Base-by-base conservation (phyloP, 768 basidiomycete genomes). In the Leccinum ochraceum region DNA sequence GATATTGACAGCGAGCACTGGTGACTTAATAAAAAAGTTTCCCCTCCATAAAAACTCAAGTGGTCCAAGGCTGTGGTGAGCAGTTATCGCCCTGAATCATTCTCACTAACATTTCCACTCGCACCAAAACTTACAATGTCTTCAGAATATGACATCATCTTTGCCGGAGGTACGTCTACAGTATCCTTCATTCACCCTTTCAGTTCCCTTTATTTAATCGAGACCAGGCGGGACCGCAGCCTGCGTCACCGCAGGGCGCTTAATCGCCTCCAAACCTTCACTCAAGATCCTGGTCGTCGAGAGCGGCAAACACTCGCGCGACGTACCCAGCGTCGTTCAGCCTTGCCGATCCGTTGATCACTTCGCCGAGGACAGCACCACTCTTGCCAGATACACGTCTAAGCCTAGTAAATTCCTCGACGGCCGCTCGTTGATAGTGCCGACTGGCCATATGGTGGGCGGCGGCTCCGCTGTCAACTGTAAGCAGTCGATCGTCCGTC, bases 391-490 rank as follows among this genome's bases (percentile, higher is more conserved):
- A 59, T 75, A 86, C 58, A 53, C 55, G 6, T 67, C 62, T 9
- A 72, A 73, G 24, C 76, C 79, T 4, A 81, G 80, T 63, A 72
- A 75, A 0, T 81, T 77, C 57, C 70, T 80, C 32, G 70, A 75
- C 4, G 81, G 80, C 4, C 84, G 87, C 5, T 65, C 74, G 4
- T 63, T 74, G 5, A 51, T 82, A 39, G 77, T 85, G 3, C 76
- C 79, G 0, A 68, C 74, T 30, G 86, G 82, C 0, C 77, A 81
- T 54, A 81, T 79, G 44, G 65, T 90, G 6, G 87, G 88, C 6
- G 88, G 87, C 6, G 87, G 86, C 1, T 86, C 85, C 1, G 75
- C 76, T 58, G 79, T 88, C 17, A 89, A 88, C 63, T 83, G 86
- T 86, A 56, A 56, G 79, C 22, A 24, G 3, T 24, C 48, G 13